phyloP scores from a whole-genome alignment of 2,329 filamentous ascomycete species.

The Colletotrichum tamarilloi region DNA sequence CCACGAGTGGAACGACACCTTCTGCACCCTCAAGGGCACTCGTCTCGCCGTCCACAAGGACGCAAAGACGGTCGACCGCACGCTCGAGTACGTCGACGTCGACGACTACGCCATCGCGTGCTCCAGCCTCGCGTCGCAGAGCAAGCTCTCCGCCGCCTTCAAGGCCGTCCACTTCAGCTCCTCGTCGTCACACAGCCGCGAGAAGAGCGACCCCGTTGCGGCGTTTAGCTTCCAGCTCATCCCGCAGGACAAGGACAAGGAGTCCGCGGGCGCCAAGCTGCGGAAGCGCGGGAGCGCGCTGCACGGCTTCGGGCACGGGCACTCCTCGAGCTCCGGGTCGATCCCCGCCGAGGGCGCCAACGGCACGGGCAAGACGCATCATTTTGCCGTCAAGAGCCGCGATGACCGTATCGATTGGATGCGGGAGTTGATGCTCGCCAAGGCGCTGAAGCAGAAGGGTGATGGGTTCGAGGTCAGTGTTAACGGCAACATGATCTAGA shows the following conservation, averaged over 20 bases:
- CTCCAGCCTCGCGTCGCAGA: slow-evolving; percentile 78
- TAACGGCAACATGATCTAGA: slow-evolving; percentile 81
- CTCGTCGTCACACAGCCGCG: slow-evolving; percentile 59
- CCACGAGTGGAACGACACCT: slow-evolving; percentile 93
- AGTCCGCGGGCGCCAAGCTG: slow-evolving; percentile 53
- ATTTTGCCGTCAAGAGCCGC: slow-evolving; percentile 88
- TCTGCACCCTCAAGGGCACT: slow-evolving; percentile 85
- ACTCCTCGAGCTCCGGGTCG: slow-evolving; percentile 39
- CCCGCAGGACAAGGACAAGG: slow-evolving; percentile 71
- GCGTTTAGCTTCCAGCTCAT: slow-evolving; percentile 90
- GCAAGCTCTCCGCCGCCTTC: slow-evolving; percentile 88
- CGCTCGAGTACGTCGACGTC: slow-evolving; percentile 85
- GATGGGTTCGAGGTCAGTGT: slow-evolving; percentile 86
- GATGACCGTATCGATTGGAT: slow-evolving; percentile 98
- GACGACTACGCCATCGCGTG: slow-evolving; percentile 91
- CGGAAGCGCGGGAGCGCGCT: slow-evolving; percentile 64
- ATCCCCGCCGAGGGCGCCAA: slow-evolving; percentile 60
- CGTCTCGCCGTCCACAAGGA: slow-evolving; percentile 82
- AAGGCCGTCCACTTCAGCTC: slow-evolving; percentile 74
- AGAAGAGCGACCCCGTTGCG: slow-evolving; percentile 68
- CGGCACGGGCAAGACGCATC: slow-evolving; percentile 84
- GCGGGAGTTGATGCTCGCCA: slow-evolving; percentile 91
- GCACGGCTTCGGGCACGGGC: slow-evolving; percentile 40
- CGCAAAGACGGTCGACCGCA: slow-evolving; percentile 59
- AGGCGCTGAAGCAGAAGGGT: slow-evolving; percentile 85